Percentiles rank a stretch among this genome's conserved stretches.
These are phyloP conservation scores for Aspergillus incahuasiensis DNA, from an alignment of 495 filamentous ascomycete genomes.

Conservation along the genomic window DNA sequence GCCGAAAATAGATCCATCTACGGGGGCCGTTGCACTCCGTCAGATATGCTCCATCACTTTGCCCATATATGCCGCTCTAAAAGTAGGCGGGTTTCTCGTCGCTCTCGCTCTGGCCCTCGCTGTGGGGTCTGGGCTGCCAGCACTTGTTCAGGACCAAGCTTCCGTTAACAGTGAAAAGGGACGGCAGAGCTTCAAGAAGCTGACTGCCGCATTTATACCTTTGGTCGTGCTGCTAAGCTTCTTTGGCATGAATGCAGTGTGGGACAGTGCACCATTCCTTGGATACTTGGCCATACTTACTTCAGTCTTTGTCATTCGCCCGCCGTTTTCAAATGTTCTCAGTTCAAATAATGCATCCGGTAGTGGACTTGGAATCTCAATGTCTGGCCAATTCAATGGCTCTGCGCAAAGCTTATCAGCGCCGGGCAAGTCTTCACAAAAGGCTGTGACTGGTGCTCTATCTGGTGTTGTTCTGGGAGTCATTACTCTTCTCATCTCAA, in stretches of 20 bases:
- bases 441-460: constrained; percentile 28
- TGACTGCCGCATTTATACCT: constrained; percentile 26
- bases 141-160: constrained; percentile 14
- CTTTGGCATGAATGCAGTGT: constrained; percentile 30
- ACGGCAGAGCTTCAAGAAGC: constrained; percentile 27
- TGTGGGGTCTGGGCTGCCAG: constrained; percentile 38
- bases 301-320: constrained; percentile 32
- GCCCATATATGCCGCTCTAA: constrained; percentile 53
- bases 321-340: neutral
- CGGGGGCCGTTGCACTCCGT: constrained; percentile 17
- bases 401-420: constrained; percentile 12
- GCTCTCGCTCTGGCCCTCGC: constrained; percentile 47
- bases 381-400: constrained; percentile 6
- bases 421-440: constrained; percentile 14
- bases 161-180: constrained; percentile 11
- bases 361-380: constrained; percentile 25
- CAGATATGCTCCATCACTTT: constrained; percentile 39
- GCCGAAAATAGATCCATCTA: constrained; percentile 18
- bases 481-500: constrained; percentile 19
- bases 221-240: constrained; percentile 26
- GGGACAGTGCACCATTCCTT: constrained; percentile 30
- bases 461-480: constrained; percentile 25
- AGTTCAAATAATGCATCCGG: constrained; percentile 10
- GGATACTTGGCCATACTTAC: constrained; percentile 45
- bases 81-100: constrained; percentile 51